Evolutionary conservation across 345 rosid genomes (phyloP), one percentile per base, ranked within the genome.

Genomic region (Gossypium herbaceum): DNA sequence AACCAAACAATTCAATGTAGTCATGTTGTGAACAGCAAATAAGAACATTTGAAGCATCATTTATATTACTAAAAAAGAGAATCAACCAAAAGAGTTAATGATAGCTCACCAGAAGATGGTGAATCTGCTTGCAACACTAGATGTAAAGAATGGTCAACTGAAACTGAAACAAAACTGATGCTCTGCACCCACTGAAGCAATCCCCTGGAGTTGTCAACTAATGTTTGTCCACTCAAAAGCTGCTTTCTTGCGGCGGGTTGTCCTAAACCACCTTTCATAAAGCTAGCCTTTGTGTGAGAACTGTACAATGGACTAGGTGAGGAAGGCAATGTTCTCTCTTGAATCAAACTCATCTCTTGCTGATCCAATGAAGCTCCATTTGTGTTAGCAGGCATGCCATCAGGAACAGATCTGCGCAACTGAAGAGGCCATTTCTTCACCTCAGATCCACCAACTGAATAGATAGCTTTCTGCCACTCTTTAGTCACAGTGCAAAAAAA

Each of bases 391-490:
- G 91, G 81, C 88, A 91, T 84, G 64, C 98, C 98, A 71, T 90
- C 93, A 76, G 92, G 88, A n/a, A 83, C 84, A 71, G 97, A 87
- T 79, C 94, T 88, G 27, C 98, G 90, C 65, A 93, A 88, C 83
- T 96, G 99, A 77, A 90, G 77, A 12, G 97, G 91, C 99, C 99
- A 96, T 82, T 87, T 93, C 82, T 91, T 96, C 82, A 90, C 78
- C 81, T 96, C 99, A 55, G 97, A 86, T 50, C 94, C 97, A 55
- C 94, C 96, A 76, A 90, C 96, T 16, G 97, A 85, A 85, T 90
- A 90, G 78, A 96, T 89, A 71, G 99, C 98, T 74, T 92, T 96
- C 81, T 96, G 98, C 99, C 99, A 96, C 83, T 93, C 99, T 95
- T 78, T 65, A 74, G 80, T 57, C 79, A 76, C 73, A 72, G 20